These are phyloP conservation scores for Capsella rubella DNA, from an alignment of 441 rosid species.

Conservation along the genomic window DNA sequence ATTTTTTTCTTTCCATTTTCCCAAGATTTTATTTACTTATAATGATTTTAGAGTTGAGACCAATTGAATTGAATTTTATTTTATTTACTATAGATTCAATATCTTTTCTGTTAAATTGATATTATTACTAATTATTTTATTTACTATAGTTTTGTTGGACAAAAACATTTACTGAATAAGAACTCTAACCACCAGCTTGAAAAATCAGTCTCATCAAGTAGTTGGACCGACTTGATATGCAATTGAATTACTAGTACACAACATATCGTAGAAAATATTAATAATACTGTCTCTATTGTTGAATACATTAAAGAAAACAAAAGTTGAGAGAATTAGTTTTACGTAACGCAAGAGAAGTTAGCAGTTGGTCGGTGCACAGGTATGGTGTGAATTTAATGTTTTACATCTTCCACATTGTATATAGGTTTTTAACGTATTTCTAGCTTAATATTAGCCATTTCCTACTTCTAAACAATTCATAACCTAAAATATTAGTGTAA, in stretches of 20 bases:
- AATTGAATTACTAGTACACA: conserved; percentile 9
- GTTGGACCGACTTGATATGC: conserved; percentile 32
- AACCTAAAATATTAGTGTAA: too few relatives aligned
- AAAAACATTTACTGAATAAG: conserved; percentile 12
- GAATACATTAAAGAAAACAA: background rate
- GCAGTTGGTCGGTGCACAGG: conserved; percentile 34
- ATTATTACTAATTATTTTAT: background rate
- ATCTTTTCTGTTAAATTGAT: background rate
- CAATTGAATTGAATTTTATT: background rate
- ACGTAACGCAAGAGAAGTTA: conserved; percentile 35
- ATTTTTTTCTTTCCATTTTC: background rate
- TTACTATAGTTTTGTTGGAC: background rate
- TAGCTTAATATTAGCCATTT: background rate
- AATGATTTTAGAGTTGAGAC: background rate
- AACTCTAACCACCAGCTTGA: conserved; percentile 34
- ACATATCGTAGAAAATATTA: background rate
- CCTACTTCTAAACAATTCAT: background rate
- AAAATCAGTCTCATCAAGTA: conserved; percentile 31
- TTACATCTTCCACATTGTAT: background rate
- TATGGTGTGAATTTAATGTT: conserved; percentile 41
- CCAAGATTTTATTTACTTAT: background rate
- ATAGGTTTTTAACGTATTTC: background rate
- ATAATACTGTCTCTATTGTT: background rate
- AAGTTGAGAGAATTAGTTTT: conserved; percentile 13
- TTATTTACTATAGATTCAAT: background rate